Conservation (phyloP, 352 stramenopile genomes). For the Phytophthora pinifolia region DNA sequence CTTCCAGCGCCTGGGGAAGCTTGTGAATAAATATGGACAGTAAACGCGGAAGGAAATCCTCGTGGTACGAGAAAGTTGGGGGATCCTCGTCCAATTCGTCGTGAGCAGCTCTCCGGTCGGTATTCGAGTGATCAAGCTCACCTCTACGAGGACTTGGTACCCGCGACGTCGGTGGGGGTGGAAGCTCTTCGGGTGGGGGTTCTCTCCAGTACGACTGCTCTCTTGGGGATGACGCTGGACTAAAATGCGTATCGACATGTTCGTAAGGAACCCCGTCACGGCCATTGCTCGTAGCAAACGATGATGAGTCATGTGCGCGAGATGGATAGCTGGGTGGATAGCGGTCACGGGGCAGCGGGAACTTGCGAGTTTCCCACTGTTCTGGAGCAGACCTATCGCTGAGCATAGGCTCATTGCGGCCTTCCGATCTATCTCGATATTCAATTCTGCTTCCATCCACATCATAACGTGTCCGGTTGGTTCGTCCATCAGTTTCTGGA, state of each 20-base stretch:
- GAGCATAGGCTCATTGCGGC: constrained; percentile 7
- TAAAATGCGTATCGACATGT: constrained; percentile 27
- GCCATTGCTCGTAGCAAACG: constrained; percentile 1
- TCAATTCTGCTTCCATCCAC: constrained; percentile 10
- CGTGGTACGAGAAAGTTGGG: constrained; percentile 51
- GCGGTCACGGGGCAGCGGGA: constrained; percentile 15
- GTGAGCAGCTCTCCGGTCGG: constrained; percentile 3
- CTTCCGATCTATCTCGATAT: constrained; percentile 14
- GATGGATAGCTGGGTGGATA: constrained; percentile 11
- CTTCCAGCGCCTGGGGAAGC: constrained; percentile 45
- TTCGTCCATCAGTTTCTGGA: constrained; percentile 13
- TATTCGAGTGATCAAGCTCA: constrained; percentile 7
- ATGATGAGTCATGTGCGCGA: constrained; percentile 15
- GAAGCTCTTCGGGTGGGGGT: constrained; percentile 1
- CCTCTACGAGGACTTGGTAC: constrained; percentile 13
- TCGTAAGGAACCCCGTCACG: constrained; percentile 15
- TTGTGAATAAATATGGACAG: constrained; percentile 59
- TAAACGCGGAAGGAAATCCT: constrained; percentile 48
- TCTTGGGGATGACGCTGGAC: constrained; percentile 17
- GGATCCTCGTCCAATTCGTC: constrained; percentile 26
- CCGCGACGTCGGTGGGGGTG: constrained; percentile 3
- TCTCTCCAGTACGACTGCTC: constrained; percentile 23
- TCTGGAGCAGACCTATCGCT: constrained; percentile 1
- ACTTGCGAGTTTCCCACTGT: constrained; percentile 17
- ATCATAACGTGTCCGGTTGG: constrained; percentile 9